Evolutionary conservation across 2,329 filamentous ascomycete genomes (phyloP), one percentile per base, ranked within the genome.

Genomic region (Daldinia sp.): DNA sequence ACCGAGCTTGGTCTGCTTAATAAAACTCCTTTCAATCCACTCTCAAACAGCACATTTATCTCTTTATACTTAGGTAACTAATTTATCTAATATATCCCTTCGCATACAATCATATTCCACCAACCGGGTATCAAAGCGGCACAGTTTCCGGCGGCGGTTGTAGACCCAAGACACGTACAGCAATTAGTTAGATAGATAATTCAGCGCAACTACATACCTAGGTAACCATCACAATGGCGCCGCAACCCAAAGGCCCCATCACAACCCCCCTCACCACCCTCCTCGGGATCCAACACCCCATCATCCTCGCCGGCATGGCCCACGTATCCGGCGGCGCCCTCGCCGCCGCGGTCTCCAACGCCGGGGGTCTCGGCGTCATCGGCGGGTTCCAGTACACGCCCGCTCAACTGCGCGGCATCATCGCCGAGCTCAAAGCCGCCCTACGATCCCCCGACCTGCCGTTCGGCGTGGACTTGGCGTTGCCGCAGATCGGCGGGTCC

Each of bases 231-330:
- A 78, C 59, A 39, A 86, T 85, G 82, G 77, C 82, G 61, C 73
- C 81, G 20, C 64, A 51, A 46, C 63, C 46, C 6, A 28, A 68
- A 53, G 84, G 84, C 53, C 85, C 89, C 67, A 90, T 96, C 75
- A 88, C 87, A 65, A 97, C 93, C 10, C 92, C 93, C 1, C 87
- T 97, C 41, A 94, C 91, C 71, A 85, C 85, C 61, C 89, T 98
- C 58, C 87, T 98, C 59, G 88, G 89, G 26, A 97, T 98, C 81
- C 85, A 90, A 73, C 94, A 98, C 82, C 95, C 95, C 44, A 90
- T 98, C 79, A 84, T 98, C 73, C 92, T 98, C 20, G 95, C 95
- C 37, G 95, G 95, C 75, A 98, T 98, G 95, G 94, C 95, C 1
- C 89, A 92, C 69, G 93, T 92, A 9, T 94, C 92, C 0, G 90